Conservation (phyloP, 257 asterid genomes). For the Solanum commersonii region DNA sequence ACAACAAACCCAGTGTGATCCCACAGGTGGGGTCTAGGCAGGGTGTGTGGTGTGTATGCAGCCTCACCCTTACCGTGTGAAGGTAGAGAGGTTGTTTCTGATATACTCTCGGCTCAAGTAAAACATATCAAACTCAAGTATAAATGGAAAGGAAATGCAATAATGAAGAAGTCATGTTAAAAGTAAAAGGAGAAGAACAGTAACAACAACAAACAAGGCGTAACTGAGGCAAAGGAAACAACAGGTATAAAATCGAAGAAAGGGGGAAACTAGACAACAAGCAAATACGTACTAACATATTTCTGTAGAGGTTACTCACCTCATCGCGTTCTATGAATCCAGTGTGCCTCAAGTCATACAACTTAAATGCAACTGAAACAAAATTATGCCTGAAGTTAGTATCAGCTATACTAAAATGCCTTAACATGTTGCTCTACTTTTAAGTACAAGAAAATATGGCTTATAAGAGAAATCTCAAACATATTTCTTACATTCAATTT, state of each 20-base stretch:
- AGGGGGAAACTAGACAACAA: neutral
- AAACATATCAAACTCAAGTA: neutral
- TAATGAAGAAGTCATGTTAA: neutral
- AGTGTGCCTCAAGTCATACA: slow-evolving; percentile 49
- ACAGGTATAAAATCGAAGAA: neutral
- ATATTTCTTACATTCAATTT: slow-evolving; percentile 33
- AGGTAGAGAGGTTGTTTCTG: neutral
- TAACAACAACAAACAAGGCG: neutral
- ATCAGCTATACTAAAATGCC: neutral
- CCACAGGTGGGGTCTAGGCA: neutral
- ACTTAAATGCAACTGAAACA: slow-evolving; percentile 55
- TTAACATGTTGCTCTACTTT: neutral
- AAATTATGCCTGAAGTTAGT: slow-evolving; percentile 1
- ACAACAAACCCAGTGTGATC: neutral
- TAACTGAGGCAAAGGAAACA: neutral
- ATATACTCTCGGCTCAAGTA: neutral
- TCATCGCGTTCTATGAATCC: slow-evolving; percentile 61
- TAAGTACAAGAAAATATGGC: neutral
- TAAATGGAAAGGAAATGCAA: neutral
- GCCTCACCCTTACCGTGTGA: neutral
- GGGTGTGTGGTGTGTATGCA: neutral
- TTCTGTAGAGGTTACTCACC: slow-evolving; percentile 23
- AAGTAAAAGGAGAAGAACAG: neutral
- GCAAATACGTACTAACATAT: neutral
- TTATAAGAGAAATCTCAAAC: neutral